phyloP scores from a whole-genome alignment of 352 stramenopile genomes.

The Phytophthora hibernalis region DNA sequence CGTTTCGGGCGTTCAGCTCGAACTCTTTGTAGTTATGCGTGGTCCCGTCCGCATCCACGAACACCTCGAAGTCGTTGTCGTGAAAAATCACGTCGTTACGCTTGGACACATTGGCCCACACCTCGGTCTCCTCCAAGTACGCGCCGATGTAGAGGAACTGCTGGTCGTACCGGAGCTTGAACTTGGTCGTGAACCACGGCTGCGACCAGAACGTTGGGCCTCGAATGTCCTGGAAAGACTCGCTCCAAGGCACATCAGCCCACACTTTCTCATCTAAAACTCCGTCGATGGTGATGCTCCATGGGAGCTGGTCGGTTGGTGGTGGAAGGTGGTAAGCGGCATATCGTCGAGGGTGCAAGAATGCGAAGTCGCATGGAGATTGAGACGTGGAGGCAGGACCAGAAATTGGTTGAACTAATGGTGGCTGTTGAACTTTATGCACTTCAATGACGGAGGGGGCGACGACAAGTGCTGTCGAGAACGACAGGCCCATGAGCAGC shows the following conservation, averaged over 20 bases:
- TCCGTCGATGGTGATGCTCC: slow-evolving; percentile 56
- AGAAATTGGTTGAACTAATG: slow-evolving; percentile 11
- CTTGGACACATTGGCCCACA: slow-evolving; percentile 76
- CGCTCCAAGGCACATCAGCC: slow-evolving; percentile 59
- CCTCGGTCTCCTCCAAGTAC: slow-evolving; percentile 64
- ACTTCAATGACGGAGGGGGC: slow-evolving; percentile 7
- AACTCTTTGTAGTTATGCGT: slow-evolving; percentile 93
- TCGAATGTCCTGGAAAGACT: slow-evolving; percentile 75
- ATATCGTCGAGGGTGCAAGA: slow-evolving; percentile 47
- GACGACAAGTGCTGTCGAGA: neutral
- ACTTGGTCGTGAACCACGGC: slow-evolving; percentile 74
- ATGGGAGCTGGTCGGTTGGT: slow-evolving; percentile 12
- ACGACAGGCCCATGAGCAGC: slow-evolving; percentile 17
- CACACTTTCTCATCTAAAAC: slow-evolving; percentile 66
- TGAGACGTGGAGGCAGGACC: slow-evolving; percentile 2
- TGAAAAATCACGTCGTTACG: slow-evolving; percentile 80
- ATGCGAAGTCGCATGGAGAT: slow-evolving; percentile 33
- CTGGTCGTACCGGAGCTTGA: slow-evolving; percentile 82
- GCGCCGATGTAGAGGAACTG: slow-evolving; percentile 76
- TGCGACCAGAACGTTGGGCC: slow-evolving; percentile 61
- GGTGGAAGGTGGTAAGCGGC: slow-evolving; percentile 42
- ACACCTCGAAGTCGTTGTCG: slow-evolving; percentile 94
- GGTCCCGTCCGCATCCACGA: slow-evolving; percentile 79
- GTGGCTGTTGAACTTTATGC: slow-evolving; percentile 16
- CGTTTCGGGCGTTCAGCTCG: slow-evolving; percentile 90